Conservation (phyloP, 2,329 filamentous ascomycete genomes). For the Arthrobotrys iridis region DNA sequence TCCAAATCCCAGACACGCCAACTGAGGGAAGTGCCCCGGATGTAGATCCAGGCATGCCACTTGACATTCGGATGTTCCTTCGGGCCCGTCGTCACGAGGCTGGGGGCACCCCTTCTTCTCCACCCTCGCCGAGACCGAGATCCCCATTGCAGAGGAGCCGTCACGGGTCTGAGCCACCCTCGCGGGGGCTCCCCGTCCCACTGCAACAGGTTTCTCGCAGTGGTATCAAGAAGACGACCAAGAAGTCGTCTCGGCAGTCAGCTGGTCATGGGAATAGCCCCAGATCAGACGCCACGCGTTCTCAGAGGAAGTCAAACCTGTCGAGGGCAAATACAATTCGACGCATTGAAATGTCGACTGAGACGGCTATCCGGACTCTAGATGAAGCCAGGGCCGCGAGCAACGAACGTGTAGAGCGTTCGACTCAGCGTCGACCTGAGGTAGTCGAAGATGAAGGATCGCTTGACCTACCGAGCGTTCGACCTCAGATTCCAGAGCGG, state of each 20-base stretch:
- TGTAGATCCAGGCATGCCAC: constrained; percentile 13
- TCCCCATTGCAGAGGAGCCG: neutral
- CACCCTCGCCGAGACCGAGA: constrained; percentile 21
- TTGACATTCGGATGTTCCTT: constrained; percentile 5
- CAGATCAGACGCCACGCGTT: constrained; percentile 7
- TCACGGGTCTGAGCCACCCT: neutral
- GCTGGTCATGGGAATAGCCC: constrained; percentile 8
- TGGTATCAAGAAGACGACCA: constrained; percentile 5
- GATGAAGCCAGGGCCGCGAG: neutral
- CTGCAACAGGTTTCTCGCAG: neutral
- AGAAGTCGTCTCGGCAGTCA: constrained; percentile 11
- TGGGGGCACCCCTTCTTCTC: constrained; percentile 21
- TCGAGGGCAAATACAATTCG: neutral
- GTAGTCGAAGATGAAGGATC: neutral
- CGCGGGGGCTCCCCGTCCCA: neutral
- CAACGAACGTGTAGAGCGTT: neutral
- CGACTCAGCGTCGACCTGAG: neutral
- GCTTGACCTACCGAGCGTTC: neutral
- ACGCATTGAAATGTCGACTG: neutral
- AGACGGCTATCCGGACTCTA: neutral
- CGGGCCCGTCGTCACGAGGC: neutral
- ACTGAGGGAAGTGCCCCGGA: constrained; percentile 1
- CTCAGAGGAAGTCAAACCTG: constrained; percentile 7
- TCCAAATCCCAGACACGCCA: neutral
- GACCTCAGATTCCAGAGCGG: neutral